A percentile compares a stretch with the other conserved stretches of the same genome.
These are phyloP conservation scores for Mucor piriformis DNA, from an alignment of 371 early-diverging fungal species.

Conservation along the genomic window DNA sequence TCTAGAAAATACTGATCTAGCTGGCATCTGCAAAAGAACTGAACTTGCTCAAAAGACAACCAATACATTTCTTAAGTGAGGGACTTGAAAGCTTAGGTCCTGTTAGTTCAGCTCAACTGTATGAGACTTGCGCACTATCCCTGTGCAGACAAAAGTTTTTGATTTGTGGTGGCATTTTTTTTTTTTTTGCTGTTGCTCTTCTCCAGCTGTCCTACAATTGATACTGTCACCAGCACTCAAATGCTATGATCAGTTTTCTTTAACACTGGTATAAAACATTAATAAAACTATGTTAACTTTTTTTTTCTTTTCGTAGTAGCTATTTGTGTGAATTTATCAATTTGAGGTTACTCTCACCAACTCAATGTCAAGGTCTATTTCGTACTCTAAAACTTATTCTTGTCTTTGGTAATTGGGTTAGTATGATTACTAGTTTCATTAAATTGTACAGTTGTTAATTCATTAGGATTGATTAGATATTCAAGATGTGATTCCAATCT, in stretches of 20 bases:
- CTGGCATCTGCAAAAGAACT: not conserved
- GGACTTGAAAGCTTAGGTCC: not conserved
- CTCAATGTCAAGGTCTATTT: not conserved
- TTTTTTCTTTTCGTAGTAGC: not conserved
- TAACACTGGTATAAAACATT: not conserved
- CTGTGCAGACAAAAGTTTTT: not conserved
- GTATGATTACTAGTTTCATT: not conserved
- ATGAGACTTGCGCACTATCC: conserved; percentile 6
- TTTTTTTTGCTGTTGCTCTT: conserved; percentile 5
- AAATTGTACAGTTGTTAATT: not conserved
- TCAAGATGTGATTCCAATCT: not conserved
- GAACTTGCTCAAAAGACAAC: not conserved
- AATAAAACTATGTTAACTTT: not conserved
- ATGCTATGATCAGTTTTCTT: conserved; percentile 4
- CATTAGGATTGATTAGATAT: not conserved
- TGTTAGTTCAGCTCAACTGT: conserved; percentile 1
- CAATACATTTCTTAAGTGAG: not conserved
- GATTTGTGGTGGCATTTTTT: conserved; percentile 3
- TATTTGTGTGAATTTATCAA: not conserved
- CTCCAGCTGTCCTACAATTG: conserved; percentile 1
- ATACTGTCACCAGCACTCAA: conserved; percentile 5
- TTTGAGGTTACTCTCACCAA: not conserved
- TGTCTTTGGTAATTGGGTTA: not conserved
- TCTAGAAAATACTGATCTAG: not conserved
- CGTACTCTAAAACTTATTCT: not conserved